phyloP scores from a whole-genome alignment of 2,329 filamentous ascomycete species.

The Pyrenophora teres region DNA sequence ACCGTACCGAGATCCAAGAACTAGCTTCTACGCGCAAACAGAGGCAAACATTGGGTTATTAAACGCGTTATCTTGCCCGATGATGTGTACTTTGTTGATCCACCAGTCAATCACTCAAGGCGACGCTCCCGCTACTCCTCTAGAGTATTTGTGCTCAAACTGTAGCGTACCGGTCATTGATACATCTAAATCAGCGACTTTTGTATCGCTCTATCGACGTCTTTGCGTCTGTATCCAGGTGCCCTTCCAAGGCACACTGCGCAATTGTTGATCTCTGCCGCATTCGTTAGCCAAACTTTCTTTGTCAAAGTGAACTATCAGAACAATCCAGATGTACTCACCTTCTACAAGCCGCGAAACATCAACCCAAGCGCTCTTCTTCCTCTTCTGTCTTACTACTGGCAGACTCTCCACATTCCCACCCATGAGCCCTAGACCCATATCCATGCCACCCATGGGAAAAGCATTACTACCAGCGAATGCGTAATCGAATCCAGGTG shows the following conservation, averaged over 20 bases:
- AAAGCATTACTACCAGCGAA: conserved; percentile 17
- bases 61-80: not conserved
- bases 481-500: conserved; percentile 31
- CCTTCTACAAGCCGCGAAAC: conserved; percentile 51
- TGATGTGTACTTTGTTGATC: too few species aligned
- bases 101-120: not conserved
- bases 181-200: conserved; percentile 36
- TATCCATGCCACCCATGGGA: conserved; percentile 11
- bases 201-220: conserved; percentile 50
- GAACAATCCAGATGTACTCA: conserved; percentile 30
- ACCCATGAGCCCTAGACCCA: conserved; percentile 30
- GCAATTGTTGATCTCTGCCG: conserved; percentile 43
- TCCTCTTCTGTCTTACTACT: conserved; percentile 32
- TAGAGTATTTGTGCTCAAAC: not conserved
- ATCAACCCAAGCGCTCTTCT: conserved; percentile 50
- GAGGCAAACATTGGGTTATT: not conserved
- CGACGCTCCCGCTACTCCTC: not conserved
- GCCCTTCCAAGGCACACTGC: conserved; percentile 52
- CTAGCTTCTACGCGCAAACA: too few species aligned
- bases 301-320: not conserved
- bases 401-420: conserved; percentile 17
- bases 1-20: too few species aligned
- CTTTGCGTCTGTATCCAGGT: conserved; percentile 51
- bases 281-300: conserved; percentile 27
- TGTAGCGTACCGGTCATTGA: not conserved